Conservation (phyloP, 1,284 basidiomycete genomes). For the Irpex sp. region DNA sequence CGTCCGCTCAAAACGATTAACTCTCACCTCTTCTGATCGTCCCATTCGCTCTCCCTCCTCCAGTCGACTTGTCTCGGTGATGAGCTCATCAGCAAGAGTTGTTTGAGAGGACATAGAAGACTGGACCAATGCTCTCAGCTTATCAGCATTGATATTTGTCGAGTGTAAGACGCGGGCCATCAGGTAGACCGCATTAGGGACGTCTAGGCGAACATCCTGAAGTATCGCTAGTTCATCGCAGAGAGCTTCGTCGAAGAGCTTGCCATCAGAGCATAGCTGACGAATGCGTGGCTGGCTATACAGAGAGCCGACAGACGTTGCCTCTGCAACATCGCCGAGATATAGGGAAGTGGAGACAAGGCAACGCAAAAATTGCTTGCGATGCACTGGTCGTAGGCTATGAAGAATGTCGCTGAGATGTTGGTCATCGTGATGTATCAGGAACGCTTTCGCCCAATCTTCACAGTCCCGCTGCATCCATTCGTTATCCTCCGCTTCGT, state of each 20-base stretch:
- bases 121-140: conserved; percentile 14
- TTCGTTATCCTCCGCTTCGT: conserved; percentile 2
- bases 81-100: conserved; percentile 12
- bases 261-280: conserved; percentile 3
- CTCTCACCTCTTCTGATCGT: background rate
- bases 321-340: conserved; percentile 14
- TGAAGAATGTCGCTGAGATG: conserved; percentile 8
- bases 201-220: conserved; percentile 21
- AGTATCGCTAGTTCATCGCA: conserved; percentile 13
- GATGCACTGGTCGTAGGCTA: conserved; percentile 9
- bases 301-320: conserved; percentile 15
- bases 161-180: conserved; percentile 20
- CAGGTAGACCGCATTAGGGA: conserved; percentile 17
- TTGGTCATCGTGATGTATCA: conserved; percentile 6
- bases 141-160: conserved; percentile 7
- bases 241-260: conserved; percentile 11
- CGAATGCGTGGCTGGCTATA: conserved; percentile 9
- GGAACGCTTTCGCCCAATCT: conserved; percentile 6
- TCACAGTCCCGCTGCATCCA: conserved; percentile 4
- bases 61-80: conserved; percentile 11
- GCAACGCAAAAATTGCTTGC: conserved; percentile 11
- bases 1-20: background rate
- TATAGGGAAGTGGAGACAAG: conserved; percentile 14
- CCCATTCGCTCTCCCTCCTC: background rate
- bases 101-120: conserved; percentile 11